A percentile compares a stretch with the other conserved stretches of the same genome.
These are phyloP conservation scores for Lachancea sp. DNA, from an alignment of 805 yeast species.

Conservation along the genomic window DNA sequence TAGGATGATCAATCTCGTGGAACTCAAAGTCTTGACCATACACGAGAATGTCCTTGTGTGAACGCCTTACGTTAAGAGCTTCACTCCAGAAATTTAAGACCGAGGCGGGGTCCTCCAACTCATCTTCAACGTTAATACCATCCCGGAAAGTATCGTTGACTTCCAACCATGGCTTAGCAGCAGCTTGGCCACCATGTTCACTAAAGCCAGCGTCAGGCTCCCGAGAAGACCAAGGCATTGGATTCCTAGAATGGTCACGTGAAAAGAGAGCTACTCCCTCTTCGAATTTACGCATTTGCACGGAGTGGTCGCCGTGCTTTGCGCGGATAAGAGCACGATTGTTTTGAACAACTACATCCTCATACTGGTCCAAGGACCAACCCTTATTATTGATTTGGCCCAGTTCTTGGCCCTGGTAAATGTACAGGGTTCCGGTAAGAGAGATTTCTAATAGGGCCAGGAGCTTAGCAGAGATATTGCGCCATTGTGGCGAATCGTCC, in stretches of 20 bases:
- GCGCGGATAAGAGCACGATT: slow-evolving; percentile 33
- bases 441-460: slow-evolving; percentile 40
- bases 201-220: slow-evolving; percentile 41
- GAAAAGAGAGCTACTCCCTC: slow-evolving; percentile 34
- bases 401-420: slow-evolving; percentile 58
- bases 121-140: slow-evolving; percentile 43
- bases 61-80: slow-evolving; percentile 39
- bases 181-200: slow-evolving; percentile 26
- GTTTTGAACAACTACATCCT: slow-evolving; percentile 43
- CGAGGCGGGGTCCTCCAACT: slow-evolving; percentile 41
- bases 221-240: slow-evolving; percentile 45
- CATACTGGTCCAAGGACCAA: slow-evolving; percentile 45
- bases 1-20: slow-evolving; percentile 38
- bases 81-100: slow-evolving; percentile 41
- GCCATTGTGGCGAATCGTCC: slow-evolving; percentile 31
- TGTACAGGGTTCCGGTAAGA: slow-evolving; percentile 47
- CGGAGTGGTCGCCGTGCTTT: slow-evolving; percentile 15
- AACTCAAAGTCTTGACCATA: slow-evolving; percentile 41
- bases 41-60: slow-evolving; percentile 37
- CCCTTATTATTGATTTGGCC: slow-evolving; percentile 44
- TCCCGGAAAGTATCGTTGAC: slow-evolving; percentile 12
- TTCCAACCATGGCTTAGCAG: slow-evolving; percentile 38
- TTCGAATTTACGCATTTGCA: slow-evolving; percentile 26
- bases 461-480: slow-evolving; percentile 41
- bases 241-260: slow-evolving; percentile 47